Evolutionary conservation across 129 eudicot genomes (phyloP).

Genomic region (Flaveria robusta): DNA sequence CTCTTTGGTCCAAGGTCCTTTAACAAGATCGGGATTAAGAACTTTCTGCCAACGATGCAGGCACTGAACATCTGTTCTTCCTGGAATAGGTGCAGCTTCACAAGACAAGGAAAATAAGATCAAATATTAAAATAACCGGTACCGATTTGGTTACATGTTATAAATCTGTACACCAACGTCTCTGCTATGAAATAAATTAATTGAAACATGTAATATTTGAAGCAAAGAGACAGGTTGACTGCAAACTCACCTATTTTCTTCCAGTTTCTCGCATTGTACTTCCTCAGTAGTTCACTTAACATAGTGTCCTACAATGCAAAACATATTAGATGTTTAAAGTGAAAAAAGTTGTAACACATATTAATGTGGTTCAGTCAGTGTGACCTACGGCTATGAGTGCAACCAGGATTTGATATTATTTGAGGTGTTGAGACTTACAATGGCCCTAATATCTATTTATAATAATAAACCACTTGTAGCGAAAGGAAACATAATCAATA

Average conservation of each 20-base stretch:
- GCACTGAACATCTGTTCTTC: slow-evolving; percentile 87
- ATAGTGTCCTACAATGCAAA: slow-evolving; percentile 55
- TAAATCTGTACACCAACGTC: background rate
- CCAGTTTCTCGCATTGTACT: slow-evolving; percentile 69
- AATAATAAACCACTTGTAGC: no score
- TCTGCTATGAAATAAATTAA: no score
- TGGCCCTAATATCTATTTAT: no score
- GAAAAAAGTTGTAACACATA: no score
- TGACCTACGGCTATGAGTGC: no score
- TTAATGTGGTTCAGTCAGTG: no score
- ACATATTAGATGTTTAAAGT: background rate
- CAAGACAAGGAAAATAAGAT: no score
- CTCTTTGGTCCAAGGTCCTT: slow-evolving; percentile 94
- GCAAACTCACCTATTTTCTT: slow-evolving; percentile 69
- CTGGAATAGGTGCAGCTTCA: slow-evolving; percentile 45
- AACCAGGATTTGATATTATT: no score
- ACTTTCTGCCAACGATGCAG: slow-evolving; percentile 97
- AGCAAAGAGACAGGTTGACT: slow-evolving; percentile 13
- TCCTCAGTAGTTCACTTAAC: slow-evolving; percentile 50
- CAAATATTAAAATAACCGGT: no score
- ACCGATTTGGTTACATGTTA: no score
- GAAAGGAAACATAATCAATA: no score
- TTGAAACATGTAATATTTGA: background rate
- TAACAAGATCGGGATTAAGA: slow-evolving; percentile 78
- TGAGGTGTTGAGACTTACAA: no score